Base-by-base conservation (phyloP, 176 grass and related monocot species). In the Alopecurus myosuroides region DNA sequence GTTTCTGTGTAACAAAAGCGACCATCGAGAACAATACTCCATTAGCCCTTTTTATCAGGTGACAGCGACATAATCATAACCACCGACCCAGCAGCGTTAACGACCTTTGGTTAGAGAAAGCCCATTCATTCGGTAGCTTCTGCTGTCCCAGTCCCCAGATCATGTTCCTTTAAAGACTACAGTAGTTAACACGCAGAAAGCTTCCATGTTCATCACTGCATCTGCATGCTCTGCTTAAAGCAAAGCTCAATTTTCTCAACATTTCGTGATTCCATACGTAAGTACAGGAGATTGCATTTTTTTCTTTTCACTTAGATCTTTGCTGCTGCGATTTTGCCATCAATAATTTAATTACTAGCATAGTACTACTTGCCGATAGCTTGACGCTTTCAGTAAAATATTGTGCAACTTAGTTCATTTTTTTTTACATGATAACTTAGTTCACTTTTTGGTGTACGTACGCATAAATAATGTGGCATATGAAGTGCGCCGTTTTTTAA, bases 11-110 rank as follows among this genome's bases (percentile, higher is more conserved):
- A 45, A 22, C 23, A 71, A 71, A 82, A 82, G 65, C 13, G 4
- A 70, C 13, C 5, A 55, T 12, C n/a, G 20, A 10, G 20, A 28
- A 17, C 35, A 20, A 10, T 23, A 26, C 25, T 81, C 62, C 15
- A 82, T 31, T 40, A 82, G 67, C 9, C 49, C 14, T 48, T 69
- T 83, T 83, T 60, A 73, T 83, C 50, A 45, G 68, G 51, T 60
- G 67, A 73, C 68, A 23, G 51, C 51, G 37, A 73, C 68, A 83
- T 58, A 45, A 83, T 83, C 51, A 83, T 83, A 3, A 1, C 23
- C 36, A 26, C 36, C 25, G 67, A 29, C 50, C 66, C 66, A 71
- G 35, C 50, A 23, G 51, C 81, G 81, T 37, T 73, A 82, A 44
- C 49, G 11, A 33, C 6, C 51, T 60, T 50, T 82, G 50, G 36